Percentiles rank a stretch among this genome's conserved stretches.
phyloP scores from a whole-genome alignment of 352 stramenopile genomes.

The Phytophthora capsici region DNA sequence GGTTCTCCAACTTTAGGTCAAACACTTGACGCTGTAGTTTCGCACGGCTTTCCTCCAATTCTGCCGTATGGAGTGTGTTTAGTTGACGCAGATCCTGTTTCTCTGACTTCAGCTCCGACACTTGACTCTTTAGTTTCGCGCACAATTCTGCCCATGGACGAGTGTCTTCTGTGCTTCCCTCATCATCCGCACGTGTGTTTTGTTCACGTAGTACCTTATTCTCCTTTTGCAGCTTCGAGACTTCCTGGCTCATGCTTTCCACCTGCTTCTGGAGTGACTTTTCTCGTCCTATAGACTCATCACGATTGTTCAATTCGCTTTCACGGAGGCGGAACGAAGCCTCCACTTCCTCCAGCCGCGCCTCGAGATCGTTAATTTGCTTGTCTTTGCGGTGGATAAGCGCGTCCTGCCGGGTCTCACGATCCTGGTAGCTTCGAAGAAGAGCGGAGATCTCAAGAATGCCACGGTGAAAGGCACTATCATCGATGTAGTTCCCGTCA shows the following conservation, averaged over 20 bases:
- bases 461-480: constrained; percentile 32
- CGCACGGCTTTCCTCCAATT: constrained; percentile 28
- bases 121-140: constrained; percentile 47
- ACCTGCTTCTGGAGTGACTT: constrained; percentile 38
- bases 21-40: constrained; percentile 56
- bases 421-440: constrained; percentile 51
- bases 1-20: constrained; percentile 65
- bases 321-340: constrained; percentile 18
- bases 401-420: constrained; percentile 49
- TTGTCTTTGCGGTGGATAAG: constrained; percentile 54
- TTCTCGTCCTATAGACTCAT: constrained; percentile 10
- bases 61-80: constrained; percentile 17
- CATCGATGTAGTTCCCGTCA: constrained; percentile 17
- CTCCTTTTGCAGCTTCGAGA: constrained; percentile 59
- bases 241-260: constrained; percentile 41
- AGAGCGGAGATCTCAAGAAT: constrained; percentile 45
- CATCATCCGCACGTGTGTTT: constrained; percentile 3
- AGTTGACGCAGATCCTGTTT: constrained; percentile 53
- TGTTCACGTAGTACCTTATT: constrained; percentile 54
- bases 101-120: constrained; percentile 61
- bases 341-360: constrained; percentile 35
- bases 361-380: constrained; percentile 49
- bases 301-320: constrained; percentile 14
- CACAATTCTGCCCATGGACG: constrained; percentile 51
- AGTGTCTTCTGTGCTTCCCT: constrained; percentile 10